A percentile compares a stretch with the other conserved stretches of the same genome.
Evolutionary conservation across 2,329 filamentous ascomycete genomes (phyloP).

Genomic region (Aspergillus proliferans): DNA sequence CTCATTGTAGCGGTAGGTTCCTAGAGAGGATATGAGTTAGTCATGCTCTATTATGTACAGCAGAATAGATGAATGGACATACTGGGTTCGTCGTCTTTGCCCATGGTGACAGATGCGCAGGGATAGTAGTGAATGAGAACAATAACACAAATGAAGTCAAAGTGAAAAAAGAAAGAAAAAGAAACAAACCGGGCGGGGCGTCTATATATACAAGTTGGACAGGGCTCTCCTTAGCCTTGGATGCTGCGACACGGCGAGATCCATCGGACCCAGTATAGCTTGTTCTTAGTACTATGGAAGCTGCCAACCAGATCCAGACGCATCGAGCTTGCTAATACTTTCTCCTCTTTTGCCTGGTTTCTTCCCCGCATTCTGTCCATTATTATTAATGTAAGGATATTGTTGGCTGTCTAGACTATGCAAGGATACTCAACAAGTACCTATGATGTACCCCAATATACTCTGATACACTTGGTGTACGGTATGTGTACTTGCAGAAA

Average conservation of each 20-base stretch:
- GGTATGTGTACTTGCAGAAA: constrained; percentile 1
- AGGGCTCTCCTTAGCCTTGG: background rate
- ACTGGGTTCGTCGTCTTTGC: constrained; percentile 32
- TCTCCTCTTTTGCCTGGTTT: too few species aligned
- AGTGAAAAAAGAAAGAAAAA: constrained; percentile 3
- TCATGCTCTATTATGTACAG: background rate
- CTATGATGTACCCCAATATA: too few species aligned
- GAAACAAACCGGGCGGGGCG: constrained; percentile 5
- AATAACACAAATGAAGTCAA: background rate
- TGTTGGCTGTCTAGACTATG: too few species aligned
- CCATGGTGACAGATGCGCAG: constrained; percentile 22
- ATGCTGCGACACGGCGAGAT: background rate
- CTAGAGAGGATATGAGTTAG: constrained; percentile 13
- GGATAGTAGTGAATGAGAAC: background rate
- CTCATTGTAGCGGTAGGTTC: constrained; percentile 50
- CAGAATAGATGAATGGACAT: constrained; percentile 4
- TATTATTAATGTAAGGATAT: too few species aligned
- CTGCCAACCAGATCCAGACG: too few species aligned
- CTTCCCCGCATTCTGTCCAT: too few species aligned
- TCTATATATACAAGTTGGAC: background rate
- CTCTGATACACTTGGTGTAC: background rate
- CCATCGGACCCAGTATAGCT: too few species aligned
- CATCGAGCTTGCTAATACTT: too few species aligned
- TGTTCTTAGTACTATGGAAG: too few species aligned
- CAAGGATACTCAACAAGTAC: too few species aligned